Base-by-base conservation (phyloP, 805 yeast species). In the Candida ponderosae region DNA sequence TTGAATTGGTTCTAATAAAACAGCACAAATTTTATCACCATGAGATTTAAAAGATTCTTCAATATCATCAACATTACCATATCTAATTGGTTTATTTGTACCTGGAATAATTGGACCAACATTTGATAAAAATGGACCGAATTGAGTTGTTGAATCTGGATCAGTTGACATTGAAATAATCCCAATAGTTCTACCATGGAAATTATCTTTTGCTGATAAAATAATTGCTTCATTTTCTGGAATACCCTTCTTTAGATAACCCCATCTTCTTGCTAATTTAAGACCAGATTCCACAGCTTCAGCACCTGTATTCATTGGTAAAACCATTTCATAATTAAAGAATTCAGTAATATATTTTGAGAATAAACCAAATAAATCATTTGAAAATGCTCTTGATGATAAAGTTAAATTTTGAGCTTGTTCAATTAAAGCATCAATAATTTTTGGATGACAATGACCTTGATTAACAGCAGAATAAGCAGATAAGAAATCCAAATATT, bases 221-320 rank as follows among this genome's bases (percentile, higher is more conserved):
- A 90, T 79, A 51, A 89, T 80, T 36, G 96, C 96, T 62, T 90
- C 85, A 53, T 75, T 76, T 21, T 77, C 72, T 24, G 88, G 80
- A 49, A 90, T 90, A 3, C 82, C 82, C 67, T 90, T 90, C 60
- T 76, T 78, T 52, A 72, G 72, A 68, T 89, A 90, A 39, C 97
- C 97, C 97, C 97, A 90, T 68, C 90, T 81, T 74, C 97, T 81
- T 36, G 97, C 97, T 42, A 90, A 68, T 63, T 90, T 90, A 57
- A 90, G 69, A 21, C 84, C 96, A 30, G 96, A 86, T 67, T 90
- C 97, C 31, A 90, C 97, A 9, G 97, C 97, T 66, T 90, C 97
- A 29, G 97, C 97, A 58, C 97, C 97, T 13, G 97, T 90, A 69
- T 90, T 90, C 97, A 89, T 90, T 47, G 97, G 97, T 57, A 90